Conservation (phyloP, 306 rosid species). For the Vicia villosa region DNA sequence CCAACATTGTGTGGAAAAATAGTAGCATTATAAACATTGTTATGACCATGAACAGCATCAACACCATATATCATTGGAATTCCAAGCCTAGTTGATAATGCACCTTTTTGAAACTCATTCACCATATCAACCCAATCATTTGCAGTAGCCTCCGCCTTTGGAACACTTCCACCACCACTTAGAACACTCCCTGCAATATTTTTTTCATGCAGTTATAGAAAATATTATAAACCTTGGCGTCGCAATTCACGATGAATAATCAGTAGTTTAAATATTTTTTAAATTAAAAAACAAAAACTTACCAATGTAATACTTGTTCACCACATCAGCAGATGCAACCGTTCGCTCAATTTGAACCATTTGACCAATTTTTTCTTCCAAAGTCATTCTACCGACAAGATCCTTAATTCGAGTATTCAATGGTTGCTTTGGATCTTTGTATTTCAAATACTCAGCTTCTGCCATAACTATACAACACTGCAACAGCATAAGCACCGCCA, state of each 20-base stretch:
- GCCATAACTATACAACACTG: slow-evolving; percentile 14
- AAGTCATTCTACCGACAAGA: slow-evolving; percentile 38
- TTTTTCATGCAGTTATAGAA: too few relatives aligned
- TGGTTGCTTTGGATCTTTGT: slow-evolving; percentile 47
- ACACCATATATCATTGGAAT: slow-evolving; percentile 75
- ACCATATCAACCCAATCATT: slow-evolving; percentile 75
- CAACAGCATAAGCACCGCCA: slow-evolving; percentile 34
- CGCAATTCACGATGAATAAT: neutral
- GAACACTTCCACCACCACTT: slow-evolving; percentile 68
- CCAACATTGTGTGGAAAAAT: slow-evolving; percentile 82
- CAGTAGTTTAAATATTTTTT: neutral
- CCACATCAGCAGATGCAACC: slow-evolving; percentile 36
- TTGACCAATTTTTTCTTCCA: slow-evolving; percentile 48
- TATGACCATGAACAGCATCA: slow-evolving; percentile 83
- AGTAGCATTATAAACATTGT: slow-evolving; percentile 63
- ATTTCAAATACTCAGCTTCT: slow-evolving; percentile 34
- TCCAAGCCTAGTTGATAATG: slow-evolving; percentile 64
- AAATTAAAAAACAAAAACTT: neutral
- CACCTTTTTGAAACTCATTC: slow-evolving; percentile 57
- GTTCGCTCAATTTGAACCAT: slow-evolving; percentile 42
- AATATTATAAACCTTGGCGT: neutral
- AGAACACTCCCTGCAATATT: slow-evolving; percentile 56
- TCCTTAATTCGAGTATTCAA: slow-evolving; percentile 34
- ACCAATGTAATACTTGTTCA: slow-evolving; percentile 42
- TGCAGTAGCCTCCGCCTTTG: slow-evolving; percentile 49